Evolutionary conservation across 2,329 filamentous ascomycete species (phyloP).

Genomic region (Zelopaecilomyces penicillatus): DNA sequence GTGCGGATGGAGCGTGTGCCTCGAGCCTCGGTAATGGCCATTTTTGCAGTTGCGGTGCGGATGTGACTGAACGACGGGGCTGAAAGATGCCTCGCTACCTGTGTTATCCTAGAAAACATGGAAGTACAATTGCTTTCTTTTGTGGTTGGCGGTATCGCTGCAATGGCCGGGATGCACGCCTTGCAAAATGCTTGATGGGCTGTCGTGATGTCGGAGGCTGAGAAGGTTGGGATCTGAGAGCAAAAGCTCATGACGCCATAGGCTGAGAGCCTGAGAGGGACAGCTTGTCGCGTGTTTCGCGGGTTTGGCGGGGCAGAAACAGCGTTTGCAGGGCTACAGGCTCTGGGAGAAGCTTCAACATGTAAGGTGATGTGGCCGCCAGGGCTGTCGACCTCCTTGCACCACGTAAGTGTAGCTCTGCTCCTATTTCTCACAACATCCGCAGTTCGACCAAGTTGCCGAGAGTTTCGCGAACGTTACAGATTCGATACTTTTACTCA

Average conservation of each 20-base stretch:
- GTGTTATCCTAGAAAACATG: constrained; percentile 73
- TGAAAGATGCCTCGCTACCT: constrained; percentile 62
- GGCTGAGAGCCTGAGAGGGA: constrained; percentile 1
- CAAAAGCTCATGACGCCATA: constrained; percentile 10
- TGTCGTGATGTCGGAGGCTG: not conserved
- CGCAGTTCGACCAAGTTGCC: no score
- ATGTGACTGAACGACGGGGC: constrained; percentile 17
- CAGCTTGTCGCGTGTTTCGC: no score
- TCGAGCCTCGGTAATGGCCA: constrained; percentile 38
- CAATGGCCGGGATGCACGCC: constrained; percentile 7
- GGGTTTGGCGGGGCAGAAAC: constrained; percentile 2
- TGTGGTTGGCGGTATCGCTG: not conserved
- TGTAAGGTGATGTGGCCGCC: no score
- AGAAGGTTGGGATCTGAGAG: not conserved
- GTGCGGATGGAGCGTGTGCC: constrained; percentile 69
- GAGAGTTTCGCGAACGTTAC: no score
- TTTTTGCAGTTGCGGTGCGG: constrained; percentile 24
- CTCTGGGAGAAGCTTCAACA: no score
- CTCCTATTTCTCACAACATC: no score
- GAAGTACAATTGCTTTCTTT: not conserved
- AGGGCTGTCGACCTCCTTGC: no score
- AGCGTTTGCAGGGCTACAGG: no score
- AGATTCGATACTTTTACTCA: no score
- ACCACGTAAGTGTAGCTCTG: no score
- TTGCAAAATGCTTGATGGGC: no score